phyloP scores from a whole-genome alignment of 495 filamentous ascomycete genomes.

The Tuber borchii region DNA sequence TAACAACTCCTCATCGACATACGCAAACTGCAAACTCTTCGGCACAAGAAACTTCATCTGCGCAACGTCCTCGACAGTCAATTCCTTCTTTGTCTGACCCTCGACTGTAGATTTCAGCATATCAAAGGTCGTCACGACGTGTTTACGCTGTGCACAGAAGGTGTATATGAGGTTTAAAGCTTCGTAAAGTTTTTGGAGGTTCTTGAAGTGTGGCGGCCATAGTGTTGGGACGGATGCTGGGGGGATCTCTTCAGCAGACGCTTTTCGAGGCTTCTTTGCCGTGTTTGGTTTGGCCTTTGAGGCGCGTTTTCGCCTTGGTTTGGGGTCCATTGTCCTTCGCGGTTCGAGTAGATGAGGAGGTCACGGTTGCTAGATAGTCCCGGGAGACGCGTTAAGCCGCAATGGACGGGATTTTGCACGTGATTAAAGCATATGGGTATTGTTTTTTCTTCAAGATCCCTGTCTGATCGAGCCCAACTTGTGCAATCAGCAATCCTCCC shows the following conservation, averaged over 20 bases:
- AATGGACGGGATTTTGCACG: not conserved
- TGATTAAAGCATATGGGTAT: not conserved
- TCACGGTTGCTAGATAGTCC: not conserved
- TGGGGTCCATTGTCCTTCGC: not conserved
- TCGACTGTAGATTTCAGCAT: slow-evolving; percentile 81
- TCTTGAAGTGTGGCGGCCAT: slow-evolving; percentile 70
- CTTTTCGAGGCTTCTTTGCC: slow-evolving; percentile 19
- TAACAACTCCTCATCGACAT: slow-evolving; percentile 74
- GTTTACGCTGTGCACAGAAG: slow-evolving; percentile 78
- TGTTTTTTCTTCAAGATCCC: not conserved
- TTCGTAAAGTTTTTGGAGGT: slow-evolving; percentile 67
- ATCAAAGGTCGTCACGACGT: slow-evolving; percentile 82
- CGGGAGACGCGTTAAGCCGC: not conserved
- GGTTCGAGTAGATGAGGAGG: not conserved
- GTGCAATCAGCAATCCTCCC: not conserved
- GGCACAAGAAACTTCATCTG: slow-evolving; percentile 72
- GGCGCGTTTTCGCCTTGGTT: slow-evolving; percentile 26
- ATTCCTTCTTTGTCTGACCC: slow-evolving; percentile 63
- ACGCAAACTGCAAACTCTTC: slow-evolving; percentile 70
- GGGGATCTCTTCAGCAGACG: slow-evolving; percentile 19
- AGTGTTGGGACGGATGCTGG: slow-evolving; percentile 44
- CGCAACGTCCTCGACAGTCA: slow-evolving; percentile 72
- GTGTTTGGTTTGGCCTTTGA: slow-evolving; percentile 3
- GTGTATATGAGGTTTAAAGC: slow-evolving; percentile 90
- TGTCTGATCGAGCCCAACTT: not conserved